A percentile compares a stretch with the other conserved stretches of the same genome.
phyloP scores from a whole-genome alignment of 768 basidiomycete genomes.

The Gloeopeniophorella convolvens region DNA sequence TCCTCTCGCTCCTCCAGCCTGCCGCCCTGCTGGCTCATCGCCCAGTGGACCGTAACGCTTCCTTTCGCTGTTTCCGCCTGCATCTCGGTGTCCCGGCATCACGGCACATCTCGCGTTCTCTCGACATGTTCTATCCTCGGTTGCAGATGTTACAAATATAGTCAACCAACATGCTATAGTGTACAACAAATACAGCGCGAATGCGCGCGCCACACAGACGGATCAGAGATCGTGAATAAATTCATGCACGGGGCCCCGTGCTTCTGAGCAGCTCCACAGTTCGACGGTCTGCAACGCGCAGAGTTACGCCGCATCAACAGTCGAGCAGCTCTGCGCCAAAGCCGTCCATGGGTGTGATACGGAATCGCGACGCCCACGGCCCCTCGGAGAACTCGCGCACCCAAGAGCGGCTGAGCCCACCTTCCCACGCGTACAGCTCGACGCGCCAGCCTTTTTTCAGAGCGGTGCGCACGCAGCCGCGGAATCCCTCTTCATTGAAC shows the following conservation, averaged over 20 bases:
- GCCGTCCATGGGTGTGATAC: conserved; percentile 31
- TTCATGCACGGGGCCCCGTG: too few species aligned
- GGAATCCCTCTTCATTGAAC: conserved; percentile 89
- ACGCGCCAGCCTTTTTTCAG: conserved; percentile 88
- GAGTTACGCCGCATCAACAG: conserved; percentile 19
- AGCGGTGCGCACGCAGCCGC: conserved; percentile 81
- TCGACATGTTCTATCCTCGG: background rate
- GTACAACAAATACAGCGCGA: background rate
- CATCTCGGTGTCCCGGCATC: too few species aligned
- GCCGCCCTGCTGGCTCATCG: too few species aligned
- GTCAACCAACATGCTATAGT: background rate
- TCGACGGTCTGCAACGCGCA: background rate
- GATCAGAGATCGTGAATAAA: background rate
- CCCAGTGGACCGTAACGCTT: too few species aligned
- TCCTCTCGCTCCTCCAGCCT: too few species aligned
- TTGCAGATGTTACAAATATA: conserved; percentile 3
- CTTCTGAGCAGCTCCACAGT: too few species aligned
- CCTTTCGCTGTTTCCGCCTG: too few species aligned
- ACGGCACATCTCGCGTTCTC: too few species aligned
- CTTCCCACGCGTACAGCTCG: conserved; percentile 92
- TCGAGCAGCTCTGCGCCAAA: conserved; percentile 35
- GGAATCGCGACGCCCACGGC: conserved; percentile 25
- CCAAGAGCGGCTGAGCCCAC: conserved; percentile 75
- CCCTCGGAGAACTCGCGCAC: conserved; percentile 57
- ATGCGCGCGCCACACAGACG: background rate